Evolutionary conservation across 1,139 yeast species (phyloP), one percentile per base, ranked within the genome.

Genomic region (Pichia sp.): DNA sequence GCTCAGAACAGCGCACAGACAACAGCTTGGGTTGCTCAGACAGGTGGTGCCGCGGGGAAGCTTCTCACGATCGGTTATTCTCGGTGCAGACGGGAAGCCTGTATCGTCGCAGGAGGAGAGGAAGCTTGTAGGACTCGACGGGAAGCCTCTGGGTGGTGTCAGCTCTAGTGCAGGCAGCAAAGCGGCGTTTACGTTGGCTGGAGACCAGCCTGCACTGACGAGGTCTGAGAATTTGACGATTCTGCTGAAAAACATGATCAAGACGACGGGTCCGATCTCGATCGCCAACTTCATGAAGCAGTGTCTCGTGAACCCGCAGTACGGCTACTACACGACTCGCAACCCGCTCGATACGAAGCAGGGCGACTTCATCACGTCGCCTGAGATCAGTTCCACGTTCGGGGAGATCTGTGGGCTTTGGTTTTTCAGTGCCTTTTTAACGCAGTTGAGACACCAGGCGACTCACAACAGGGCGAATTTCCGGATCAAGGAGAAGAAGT

Each of bases 361-460:
- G 3, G 96, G 96, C 4, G 96, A 88, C 67, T 88, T 88, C 66
- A 77, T 85, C 52, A 88, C 96, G 0, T 84, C 93, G 0, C 96
- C 96, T 0, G 96, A 88, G 68, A 87, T 88, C 48, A 85, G 95
- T 3, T 89, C 88, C 46, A 85, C 87, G 70, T 88, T 88, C 72
- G 96, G 96, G 10, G 96, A 88, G 64, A 79, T 87, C 73, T 76
- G 87, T 51, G 96, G 95, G 0, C 71, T 88, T 9, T 88, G 95
- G 90, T 71, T 76, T 52, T 80, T 72, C 55, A 72, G 78, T 19
- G 75, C 79, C 25, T 87, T 91, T 88, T 62, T 78, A 49, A 68
- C 72, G 3, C 91, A 85, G 61, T 49, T 65, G 50, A 63, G 60
- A 52, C 46, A 57, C 7, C 64, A 60, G 42, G 62, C 66, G 3